Conservation (phyloP, 1,284 basidiomycete species). For the Naganishia albida region DNA sequence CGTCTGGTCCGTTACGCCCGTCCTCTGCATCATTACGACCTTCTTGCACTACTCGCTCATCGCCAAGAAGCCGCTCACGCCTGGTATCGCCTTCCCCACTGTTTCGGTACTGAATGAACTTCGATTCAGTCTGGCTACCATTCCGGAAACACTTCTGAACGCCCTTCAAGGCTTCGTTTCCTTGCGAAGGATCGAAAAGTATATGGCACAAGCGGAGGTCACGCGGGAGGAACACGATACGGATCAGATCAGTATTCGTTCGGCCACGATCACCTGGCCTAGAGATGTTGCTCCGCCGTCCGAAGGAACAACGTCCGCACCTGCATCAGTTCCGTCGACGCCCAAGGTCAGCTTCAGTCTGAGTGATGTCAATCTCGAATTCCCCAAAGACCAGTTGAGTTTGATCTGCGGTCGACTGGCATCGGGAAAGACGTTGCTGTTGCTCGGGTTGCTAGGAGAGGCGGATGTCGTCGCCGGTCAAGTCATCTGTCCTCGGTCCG, state of each 20-base stretch:
- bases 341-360: slow-evolving; percentile 66
- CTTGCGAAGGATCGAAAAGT: slow-evolving; percentile 86
- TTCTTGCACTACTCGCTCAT: slow-evolving; percentile 65
- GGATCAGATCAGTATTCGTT: slow-evolving; percentile 68
- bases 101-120: slow-evolving; percentile 79
- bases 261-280: slow-evolving; percentile 87
- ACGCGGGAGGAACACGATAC: slow-evolving; percentile 62
- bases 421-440: slow-evolving; percentile 75
- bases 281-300: slow-evolving; percentile 56
- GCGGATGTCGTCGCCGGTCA: slow-evolving; percentile 73
- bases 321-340: slow-evolving; percentile 64
- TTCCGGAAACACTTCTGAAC: slow-evolving; percentile 87
- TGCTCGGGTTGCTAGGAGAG: slow-evolving; percentile 83
- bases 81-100: slow-evolving; percentile 78
- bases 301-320: slow-evolving; percentile 31
- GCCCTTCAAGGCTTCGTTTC: slow-evolving; percentile 82
- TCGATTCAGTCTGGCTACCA: slow-evolving; percentile 59
- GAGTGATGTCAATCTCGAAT: slow-evolving; percentile 73
- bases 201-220: slow-evolving; percentile 72
- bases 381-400: slow-evolving; percentile 74
- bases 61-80: slow-evolving; percentile 66
- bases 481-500: slow-evolving; percentile 75
- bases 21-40: slow-evolving; percentile 53
- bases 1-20: slow-evolving; percentile 45
- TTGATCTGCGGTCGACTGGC: slow-evolving; percentile 71